Conservation (phyloP, 768 basidiomycete genomes). For the Chalciporus piperatus region DNA sequence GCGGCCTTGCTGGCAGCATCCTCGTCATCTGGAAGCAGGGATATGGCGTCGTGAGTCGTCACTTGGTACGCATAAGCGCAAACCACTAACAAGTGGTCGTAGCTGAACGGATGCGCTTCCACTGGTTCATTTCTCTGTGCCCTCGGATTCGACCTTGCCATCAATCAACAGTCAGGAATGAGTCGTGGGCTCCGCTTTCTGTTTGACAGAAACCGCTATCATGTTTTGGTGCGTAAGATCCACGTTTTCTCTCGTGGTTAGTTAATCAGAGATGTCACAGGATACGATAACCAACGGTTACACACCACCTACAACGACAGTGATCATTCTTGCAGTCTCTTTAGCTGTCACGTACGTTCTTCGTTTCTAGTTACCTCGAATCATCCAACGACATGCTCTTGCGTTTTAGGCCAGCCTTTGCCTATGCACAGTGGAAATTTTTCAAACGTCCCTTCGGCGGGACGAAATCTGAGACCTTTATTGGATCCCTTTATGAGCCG, state of each 20-base stretch:
- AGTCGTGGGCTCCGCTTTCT: conserved; percentile 61
- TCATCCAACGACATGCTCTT: not conserved
- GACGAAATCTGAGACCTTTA: conserved; percentile 14
- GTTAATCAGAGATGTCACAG: conserved; percentile 28
- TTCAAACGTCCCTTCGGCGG: conserved; percentile 52
- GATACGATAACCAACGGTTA: conserved; percentile 49
- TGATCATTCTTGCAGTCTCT: conserved; percentile 52
- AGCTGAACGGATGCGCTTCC: conserved; percentile 53
- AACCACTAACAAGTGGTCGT: not conserved
- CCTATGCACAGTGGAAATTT: conserved; percentile 49
- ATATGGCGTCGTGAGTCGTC: conserved; percentile 46
- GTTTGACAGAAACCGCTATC: conserved; percentile 59
- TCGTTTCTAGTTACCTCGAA: not conserved
- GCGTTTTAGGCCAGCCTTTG: conserved; percentile 46
- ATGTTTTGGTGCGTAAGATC: conserved; percentile 44
- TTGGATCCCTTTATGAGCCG: conserved; percentile 25
- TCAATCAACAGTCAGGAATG: conserved; percentile 60
- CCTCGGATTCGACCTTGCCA: conserved; percentile 54
- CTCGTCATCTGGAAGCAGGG: conserved; percentile 45
- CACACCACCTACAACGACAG: conserved; percentile 46
- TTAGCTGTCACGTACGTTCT: conserved; percentile 52
- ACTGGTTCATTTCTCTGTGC: conserved; percentile 57
- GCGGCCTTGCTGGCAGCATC: conserved; percentile 42
- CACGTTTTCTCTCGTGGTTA: not conserved
- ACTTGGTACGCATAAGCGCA: not conserved